Base-by-base conservation (phyloP, 2,329 filamentous ascomycete genomes). In the Cytospora chrysosperma region DNA sequence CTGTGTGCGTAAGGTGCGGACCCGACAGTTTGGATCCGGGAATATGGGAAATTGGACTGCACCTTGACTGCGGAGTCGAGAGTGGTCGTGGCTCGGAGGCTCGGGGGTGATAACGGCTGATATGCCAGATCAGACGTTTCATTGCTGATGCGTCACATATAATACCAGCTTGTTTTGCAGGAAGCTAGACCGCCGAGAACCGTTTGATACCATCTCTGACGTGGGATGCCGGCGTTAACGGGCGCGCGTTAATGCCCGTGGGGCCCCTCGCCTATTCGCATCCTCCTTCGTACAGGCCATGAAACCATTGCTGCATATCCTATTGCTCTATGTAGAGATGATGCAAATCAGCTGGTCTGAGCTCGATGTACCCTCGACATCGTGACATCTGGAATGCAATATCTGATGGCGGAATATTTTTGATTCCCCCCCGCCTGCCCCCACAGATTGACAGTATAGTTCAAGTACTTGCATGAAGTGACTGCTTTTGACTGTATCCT, bases 1-100 rank as follows among this genome's bases (percentile, higher is more conserved):
- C 43, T 13, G 50, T 28, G 37, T 52, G 59, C 50, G 59, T 59
- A 56, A 59, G 40, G 40, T 28, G 52, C 53, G 51, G 43, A 30
- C 63, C 63, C 64, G 64, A 61, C 61, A 63, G 56, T 59, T 55
- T 61, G 64, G 63, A 60, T 60, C 51, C 12, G 54, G 43, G 49
- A 27, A 17, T 26, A 34, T 62, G 59, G 51, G 56, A 65, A 52
- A 63, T 65, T 63, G 32, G 56, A 30, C 32, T 63, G 49, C 26
- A 17, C 32, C 57, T 49, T 34, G 26, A 53, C 24, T 34, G 64
- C 30, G 56, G 59, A 51, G 52, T 50, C 53, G 37, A 30, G 56
- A 40, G 32, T 52, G 52, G 51, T 30, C 21, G 28, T 59, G 55
- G 51, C 50, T 54, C 54, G 50, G 50, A 27, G 26, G 32, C 19